A percentile compares a stretch with the other conserved stretches of the same genome.
These are phyloP conservation scores for Blastobotrys elegans DNA, from an alignment of 1,139 yeast genomes.

Conservation along the genomic window DNA sequence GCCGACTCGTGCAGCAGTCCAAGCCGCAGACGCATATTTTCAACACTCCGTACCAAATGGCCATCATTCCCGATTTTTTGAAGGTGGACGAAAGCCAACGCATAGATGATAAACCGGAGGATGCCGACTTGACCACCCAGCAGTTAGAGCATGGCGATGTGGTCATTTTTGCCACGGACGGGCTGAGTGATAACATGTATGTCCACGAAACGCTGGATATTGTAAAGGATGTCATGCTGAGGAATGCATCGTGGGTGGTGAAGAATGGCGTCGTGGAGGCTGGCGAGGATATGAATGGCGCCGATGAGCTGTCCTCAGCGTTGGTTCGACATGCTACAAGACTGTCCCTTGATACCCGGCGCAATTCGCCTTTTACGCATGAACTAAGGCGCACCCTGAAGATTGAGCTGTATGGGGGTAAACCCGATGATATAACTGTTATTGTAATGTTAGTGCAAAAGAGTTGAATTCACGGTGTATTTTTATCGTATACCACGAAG, in stretches of 20 bases:
- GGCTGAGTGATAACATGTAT: slow-evolving; percentile 81
- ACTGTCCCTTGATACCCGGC: slow-evolving; percentile 65
- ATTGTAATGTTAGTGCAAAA: slow-evolving; percentile 49
- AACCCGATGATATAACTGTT: slow-evolving; percentile 89
- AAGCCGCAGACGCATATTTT: slow-evolving; percentile 80
- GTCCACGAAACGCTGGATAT: slow-evolving; percentile 62
- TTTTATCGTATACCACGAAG: too few relatives aligned
- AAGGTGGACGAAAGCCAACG: slow-evolving; percentile 29
- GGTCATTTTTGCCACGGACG: slow-evolving; percentile 86
- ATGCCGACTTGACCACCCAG: slow-evolving; percentile 40
- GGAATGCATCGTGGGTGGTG: slow-evolving; percentile 17
- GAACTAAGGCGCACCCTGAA: slow-evolving; percentile 51
- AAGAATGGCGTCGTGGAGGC: slow-evolving; percentile 16
- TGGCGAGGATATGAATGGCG: slow-evolving; percentile 23
- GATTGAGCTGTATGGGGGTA: slow-evolving; percentile 64
- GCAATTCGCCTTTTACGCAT: slow-evolving; percentile 84
- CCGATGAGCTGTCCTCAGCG: slow-evolving; percentile 44
- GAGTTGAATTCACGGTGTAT: too few relatives aligned
- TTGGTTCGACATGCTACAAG: slow-evolving; percentile 66
- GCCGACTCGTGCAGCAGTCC: slow-evolving; percentile 60
- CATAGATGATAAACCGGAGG: slow-evolving; percentile 49
- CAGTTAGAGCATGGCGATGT: slow-evolving; percentile 56
- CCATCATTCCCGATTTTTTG: slow-evolving; percentile 70
- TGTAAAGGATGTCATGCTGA: slow-evolving; percentile 31
- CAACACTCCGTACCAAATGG: slow-evolving; percentile 87